Evolutionary conservation across 2,329 filamentous ascomycete genomes (phyloP), one percentile per base, ranked within the genome.

Genomic region (Calonectria hongkongensis): DNA sequence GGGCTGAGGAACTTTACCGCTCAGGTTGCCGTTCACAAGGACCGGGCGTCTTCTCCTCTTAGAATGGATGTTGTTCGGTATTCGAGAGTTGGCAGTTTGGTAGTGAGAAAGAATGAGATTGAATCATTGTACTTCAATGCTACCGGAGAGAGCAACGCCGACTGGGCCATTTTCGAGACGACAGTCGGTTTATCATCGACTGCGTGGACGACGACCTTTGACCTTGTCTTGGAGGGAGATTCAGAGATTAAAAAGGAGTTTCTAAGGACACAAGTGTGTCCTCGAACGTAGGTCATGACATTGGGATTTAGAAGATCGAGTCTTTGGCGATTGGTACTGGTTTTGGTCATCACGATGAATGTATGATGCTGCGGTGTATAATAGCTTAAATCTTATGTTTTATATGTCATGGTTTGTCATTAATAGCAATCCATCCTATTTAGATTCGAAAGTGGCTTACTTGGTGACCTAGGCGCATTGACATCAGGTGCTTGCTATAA

Each of bases 201-300:
- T 15, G 71, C 45, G 4, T 75, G 73, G 75, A 71, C 50, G 15
- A 76, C 75, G 3, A 72, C 65, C 1, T 75, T 76, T 68, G 73
- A 76, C 41, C 66, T 74, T 18, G 43, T 71, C 18, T 64, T 71
- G 33, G 62, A 73, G 18, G 70, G 62, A 1, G 18, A 36, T 15
- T 18, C 43, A 0, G 67, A 69, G 33, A 62, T 68, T 16, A 74
- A 63, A 30, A 70, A 73, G 28, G 63, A 68, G 28, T 73, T 76
- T 70, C 10, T 76, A 5, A 69, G 68, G 43, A 76, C 74, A 9
- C 68, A 64, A 27, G 33, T 51, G 18, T 76, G 73, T 56, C 54
- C 72, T 25, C 36, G 70, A 12, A 43, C 18, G 13, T 58, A 41
- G 16, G 16, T 12, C n/a, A 33, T 7, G 18, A 30, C 1, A 9